phyloP scores from a whole-genome alignment of 108 stramenopile genomes.

The Discostella stelligeroides region DNA sequence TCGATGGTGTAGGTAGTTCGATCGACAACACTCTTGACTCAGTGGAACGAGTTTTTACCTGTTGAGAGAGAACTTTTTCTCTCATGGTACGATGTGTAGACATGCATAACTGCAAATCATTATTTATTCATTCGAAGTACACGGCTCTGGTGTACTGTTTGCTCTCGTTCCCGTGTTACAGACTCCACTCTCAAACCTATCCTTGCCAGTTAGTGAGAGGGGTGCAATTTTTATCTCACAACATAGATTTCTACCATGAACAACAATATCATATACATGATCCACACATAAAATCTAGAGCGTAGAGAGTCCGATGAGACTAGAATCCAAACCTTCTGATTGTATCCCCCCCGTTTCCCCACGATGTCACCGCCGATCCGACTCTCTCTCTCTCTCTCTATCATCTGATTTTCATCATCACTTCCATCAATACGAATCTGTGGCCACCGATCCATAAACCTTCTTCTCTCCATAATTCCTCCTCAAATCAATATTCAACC shows the following conservation, averaged over 20 bases:
- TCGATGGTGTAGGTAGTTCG: not conserved
- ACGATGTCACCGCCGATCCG: not conserved
- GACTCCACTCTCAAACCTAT: too few species aligned
- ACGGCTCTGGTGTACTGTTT: not conserved
- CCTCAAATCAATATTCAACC: constrained; percentile 43
- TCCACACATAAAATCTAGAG: too few species aligned
- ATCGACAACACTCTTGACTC: not conserved
- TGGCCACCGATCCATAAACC: constrained; percentile 23
- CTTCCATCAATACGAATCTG: constrained; percentile 34
- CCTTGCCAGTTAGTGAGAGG: too few species aligned
- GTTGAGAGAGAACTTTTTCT: not conserved
- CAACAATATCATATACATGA: too few species aligned
- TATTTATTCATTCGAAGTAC: not conserved
- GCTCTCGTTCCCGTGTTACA: too few species aligned
- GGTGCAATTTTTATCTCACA: too few species aligned
- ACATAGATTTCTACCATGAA: too few species aligned
- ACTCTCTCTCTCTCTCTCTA: not conserved
- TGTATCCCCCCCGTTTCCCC: not conserved
- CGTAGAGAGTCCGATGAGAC: not conserved
- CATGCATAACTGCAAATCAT: not conserved
- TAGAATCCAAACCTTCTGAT: not conserved
- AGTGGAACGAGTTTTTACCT: not conserved
- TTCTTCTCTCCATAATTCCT: constrained; percentile 29
- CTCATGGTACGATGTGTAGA: not conserved
- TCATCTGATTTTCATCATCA: constrained; percentile 7